Base-by-base conservation (phyloP, 2,329 filamentous ascomycete genomes). In the Beauveria brongniartii region DNA sequence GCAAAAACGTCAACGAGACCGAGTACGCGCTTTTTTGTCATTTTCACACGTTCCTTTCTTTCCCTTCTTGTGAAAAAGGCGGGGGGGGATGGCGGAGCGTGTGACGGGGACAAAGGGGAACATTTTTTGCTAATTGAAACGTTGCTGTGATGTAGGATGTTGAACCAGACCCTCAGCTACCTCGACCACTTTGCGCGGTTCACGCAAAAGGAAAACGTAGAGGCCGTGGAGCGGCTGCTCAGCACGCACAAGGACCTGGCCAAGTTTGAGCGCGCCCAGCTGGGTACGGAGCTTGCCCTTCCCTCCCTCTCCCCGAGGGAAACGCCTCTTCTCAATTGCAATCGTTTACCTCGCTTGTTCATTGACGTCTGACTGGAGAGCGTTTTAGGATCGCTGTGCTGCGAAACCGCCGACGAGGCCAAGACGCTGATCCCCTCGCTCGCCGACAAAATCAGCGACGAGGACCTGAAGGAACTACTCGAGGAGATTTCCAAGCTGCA, bases 141-240 rank as follows among this genome's bases (percentile, higher is more conserved):
- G 18, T 52, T 51, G 18, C 6, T 20, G 40, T 30, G 40, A 37
- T 37, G 14, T 3, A 89, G 86, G 70, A 92, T 92, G 74, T 82
- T 96, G 61, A 86, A 85, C 64, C 92, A 96, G 74, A 97, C 93
- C 28, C 83, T 92, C 66, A 91, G 92, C 71, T 97, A 99, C 76
- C 85, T 97, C 59, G 92, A 96, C 69, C 87, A 92, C 64, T 99
- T 99, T 76, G 89, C 92, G 20, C 90, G 94, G 41, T 97, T 97
- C 82, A 96, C 96, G 78, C 87, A 92, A 69, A 92, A 93, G 73
- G 91, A 96, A 74, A 94, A 94, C 67, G 90, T 96, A 70, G 90
- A 96, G 77, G 90, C 91, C n/a, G 91, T 97, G 37, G 92, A 96
- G 75, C 86, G 91, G 63, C 79, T 97, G 68, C 82, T 97, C 65